A percentile compares a stretch with the other conserved stretches of the same genome.
These are phyloP conservation scores for Pythium monospermum DNA, from an alignment of 352 stramenopile genomes.

Conservation along the genomic window DNA sequence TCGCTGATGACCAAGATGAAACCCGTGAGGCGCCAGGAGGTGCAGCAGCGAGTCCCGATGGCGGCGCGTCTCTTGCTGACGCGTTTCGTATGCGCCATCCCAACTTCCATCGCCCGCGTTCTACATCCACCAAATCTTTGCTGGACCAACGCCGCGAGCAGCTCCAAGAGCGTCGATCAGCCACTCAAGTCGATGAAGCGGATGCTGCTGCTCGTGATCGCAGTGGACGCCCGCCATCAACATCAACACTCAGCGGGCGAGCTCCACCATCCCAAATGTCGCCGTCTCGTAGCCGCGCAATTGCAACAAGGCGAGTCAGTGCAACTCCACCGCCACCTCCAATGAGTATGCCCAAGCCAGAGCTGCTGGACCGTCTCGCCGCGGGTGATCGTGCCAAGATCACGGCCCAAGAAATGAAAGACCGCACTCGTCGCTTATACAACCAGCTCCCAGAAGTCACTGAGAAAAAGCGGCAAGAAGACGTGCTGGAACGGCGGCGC, in stretches of 20 bases:
- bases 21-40: neutral
- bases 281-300: neutral
- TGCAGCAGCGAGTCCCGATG: neutral
- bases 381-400: constrained; percentile 48
- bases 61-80: constrained; percentile 38
- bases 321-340: neutral
- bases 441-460: constrained; percentile 68
- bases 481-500: constrained; percentile 56
- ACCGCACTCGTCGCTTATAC: constrained; percentile 57
- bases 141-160: constrained; percentile 26
- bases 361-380: constrained; percentile 45
- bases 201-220: neutral
- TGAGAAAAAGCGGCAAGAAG: constrained; percentile 66
- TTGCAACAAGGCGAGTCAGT: neutral
- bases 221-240: neutral
- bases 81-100: constrained; percentile 56
- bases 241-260: neutral
- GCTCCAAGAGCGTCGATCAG: constrained; percentile 2
- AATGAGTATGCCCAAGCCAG: constrained; percentile 13
- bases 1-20: neutral
- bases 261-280: neutral
- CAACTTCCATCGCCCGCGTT: constrained; percentile 32
- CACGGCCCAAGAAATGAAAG: constrained; percentile 60
- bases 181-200: neutral
- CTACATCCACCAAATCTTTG: constrained; percentile 21